A percentile compares a stretch with the other conserved stretches of the same genome.
Conservation (phyloP, 2,329 filamentous ascomycete genomes). For the Fusarium concolor region DNA sequence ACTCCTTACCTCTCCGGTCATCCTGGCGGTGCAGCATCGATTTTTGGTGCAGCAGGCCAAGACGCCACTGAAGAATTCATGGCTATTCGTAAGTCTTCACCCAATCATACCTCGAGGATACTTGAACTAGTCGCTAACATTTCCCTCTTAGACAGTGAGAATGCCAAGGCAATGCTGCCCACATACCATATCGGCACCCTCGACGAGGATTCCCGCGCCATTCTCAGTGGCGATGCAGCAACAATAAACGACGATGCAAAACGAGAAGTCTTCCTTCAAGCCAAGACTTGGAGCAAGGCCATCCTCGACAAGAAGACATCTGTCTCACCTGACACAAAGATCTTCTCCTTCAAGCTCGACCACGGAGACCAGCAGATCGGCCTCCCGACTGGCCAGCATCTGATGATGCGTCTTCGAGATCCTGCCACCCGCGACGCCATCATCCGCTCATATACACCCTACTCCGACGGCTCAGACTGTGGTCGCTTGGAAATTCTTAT, state of each 20-base stretch:
- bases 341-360: slow-evolving; percentile 85
- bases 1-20: slow-evolving; percentile 83
- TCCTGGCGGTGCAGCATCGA: slow-evolving; percentile 87
- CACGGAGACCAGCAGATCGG: slow-evolving; percentile 77
- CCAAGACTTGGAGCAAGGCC: slow-evolving; percentile 79
- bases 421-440: slow-evolving; percentile 76
- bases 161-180: slow-evolving; percentile 90
- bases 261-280: slow-evolving; percentile 75
- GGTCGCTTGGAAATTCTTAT: slow-evolving; percentile 81
- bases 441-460: slow-evolving; percentile 88
- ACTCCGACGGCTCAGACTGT: slow-evolving; percentile 70
- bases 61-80: slow-evolving; percentile 91
- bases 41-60: slow-evolving; percentile 82
- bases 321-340: slow-evolving; percentile 80
- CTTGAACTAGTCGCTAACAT: slow-evolving; percentile 39
- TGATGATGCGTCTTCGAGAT: slow-evolving; percentile 85
- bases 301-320: slow-evolving; percentile 74
- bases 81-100: slow-evolving; percentile 78
- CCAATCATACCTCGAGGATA: background rate
- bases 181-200: slow-evolving; percentile 86
- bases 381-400: slow-evolving; percentile 85
- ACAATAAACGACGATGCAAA: slow-evolving; percentile 55
- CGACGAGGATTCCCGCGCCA: slow-evolving; percentile 65
- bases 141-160: slow-evolving; percentile 79
- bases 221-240: slow-evolving; percentile 60